Evolutionary conservation across 305 asterid species (phyloP), one percentile per base, ranked within the genome.

Genomic region (Plantago coronopus): DNA sequence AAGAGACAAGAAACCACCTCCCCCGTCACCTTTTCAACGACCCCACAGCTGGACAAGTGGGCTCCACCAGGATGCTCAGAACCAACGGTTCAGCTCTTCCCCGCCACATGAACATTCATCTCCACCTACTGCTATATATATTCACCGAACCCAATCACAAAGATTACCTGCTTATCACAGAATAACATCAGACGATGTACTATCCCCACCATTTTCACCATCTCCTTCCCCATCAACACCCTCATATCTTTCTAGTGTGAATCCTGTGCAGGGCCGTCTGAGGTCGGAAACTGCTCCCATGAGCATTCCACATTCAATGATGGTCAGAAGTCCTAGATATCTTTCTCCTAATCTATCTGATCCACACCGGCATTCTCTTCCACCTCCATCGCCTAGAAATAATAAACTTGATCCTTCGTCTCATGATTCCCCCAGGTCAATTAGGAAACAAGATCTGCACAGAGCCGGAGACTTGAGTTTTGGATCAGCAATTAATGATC

Each of bases 1-100:
- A 0, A 73, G 86, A 77, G 85, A 79, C 61, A 65, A 58, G 57
- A 84, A 76, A 38, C 56, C 79, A 45, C 55, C 79, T 69, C 47
- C 91, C 50, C 67, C 95, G 2, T 64, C 78, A 16, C 82, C 86
- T 18, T 78, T 75, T 62, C 96, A 82, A 50, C 84, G 88, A n/a
- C 96, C 95, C 1, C 95, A 84, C 68, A 91, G 95, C 79, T 91
- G 96, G 98, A 71, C 96, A 14, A 80, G 96, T 84, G 93, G 98
- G 59, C 48, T 84, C 66, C 88, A 82, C 64, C 70, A 72, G 78
- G 91, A 79, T 61, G 45, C 72, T 69, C 87, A 74, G 64, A 72
- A 62, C 64, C 94, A 81, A 65, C 82, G 67, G 0, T 76, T 63
- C 27, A 64, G 81, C 53, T 95, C 83, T 44, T 86, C 95, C 31